Base-by-base conservation (phyloP, 2,329 filamentous ascomycete species). In the Sclerotinia subarctica region DNA sequence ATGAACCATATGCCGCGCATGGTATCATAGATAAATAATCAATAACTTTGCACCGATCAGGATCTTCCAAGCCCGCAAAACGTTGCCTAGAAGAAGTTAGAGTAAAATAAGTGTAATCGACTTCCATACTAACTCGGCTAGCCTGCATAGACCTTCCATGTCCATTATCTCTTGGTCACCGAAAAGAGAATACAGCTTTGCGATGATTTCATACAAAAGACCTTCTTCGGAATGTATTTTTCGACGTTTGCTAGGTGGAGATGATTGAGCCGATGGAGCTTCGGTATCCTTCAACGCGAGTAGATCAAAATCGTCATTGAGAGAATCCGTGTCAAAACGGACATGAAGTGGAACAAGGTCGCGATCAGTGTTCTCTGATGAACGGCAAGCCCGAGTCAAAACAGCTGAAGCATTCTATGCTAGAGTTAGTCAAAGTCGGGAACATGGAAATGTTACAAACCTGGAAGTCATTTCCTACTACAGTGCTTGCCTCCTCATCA, bases 21-120 rank as follows among this genome's bases (percentile, higher is more conserved):
- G 85, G 80, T 59, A 87, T 76, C 60, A 82, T 82, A 3, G 87
- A 85, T 19, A 93, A 75, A 15, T 83, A 76, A 49, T 86, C 79
- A 52, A 91, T 78, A 11, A 83, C 78, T 46, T 81, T 80, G 72
- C 83, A 86, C 74, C 86, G 84, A 32, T 82, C 79, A 10, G 78
- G 69, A 69, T 87, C 84, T 21, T 80, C 72, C 5, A 87, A 77
- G 19, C 77, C 74, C 17, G 80, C 73, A 73, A 88, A 88, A 29
- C 75, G 75, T 69, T 74, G 68, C 68, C 81, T 58, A 70, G 67
- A 62, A 15, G 17, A n/a, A 15, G 29, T 68, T 64, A 68, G 66
- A 53, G n/a, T 21, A 10, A 35, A 46, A 5, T 6, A 13, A 32
- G n/a, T 3, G 10, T 32, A 8, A 35, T 46, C 17, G 24, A 54